Evolutionary conservation across 1,139 yeast genomes (phyloP), one percentile per base, ranked within the genome.

Genomic region (Pichia sp.): DNA sequence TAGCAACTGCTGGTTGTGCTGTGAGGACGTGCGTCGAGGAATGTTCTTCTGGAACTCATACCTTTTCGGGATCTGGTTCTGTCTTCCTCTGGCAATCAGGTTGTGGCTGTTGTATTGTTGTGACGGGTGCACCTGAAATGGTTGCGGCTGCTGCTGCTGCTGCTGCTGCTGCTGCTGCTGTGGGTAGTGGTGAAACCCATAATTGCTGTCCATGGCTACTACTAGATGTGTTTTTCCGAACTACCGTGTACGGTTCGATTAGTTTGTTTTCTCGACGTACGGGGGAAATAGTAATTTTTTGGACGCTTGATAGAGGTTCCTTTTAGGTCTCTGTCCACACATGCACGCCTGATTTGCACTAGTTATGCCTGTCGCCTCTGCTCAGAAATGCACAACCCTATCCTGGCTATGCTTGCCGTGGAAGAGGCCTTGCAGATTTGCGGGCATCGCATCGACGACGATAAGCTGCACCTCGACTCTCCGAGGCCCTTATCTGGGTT

Each of bases 21-120:
- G 48, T n/a, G 58, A 38, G 41, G 60, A 53, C 49, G 57, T 47
- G 12, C 46, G 43, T 30, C 50, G 46, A 4, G 56, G 56, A 12
- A 61, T 63, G 47, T 63, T 63, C 40, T 59, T 62, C 42, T 60
- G 62, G 31, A 60, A 61, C 46, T 65, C 67, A 45, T 64, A 64
- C 38, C 69, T 54, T 52, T 62, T 59, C 6, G 67, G 65, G 1
- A 63, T 51, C 44, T 65, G 67, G 48, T 55, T 59, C 36, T 61
- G 65, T 24, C 69, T 46, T 5, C 69, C 69, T 10, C 69, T 10
- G 3, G n/a, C 16, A 14, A 36, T 12, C 10, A 12, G 40, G 16
- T 16, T 36, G 40, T 14, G 40, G 16, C n/a, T 36, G 16, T 14
- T 36, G 16, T 36, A 14, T 14, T 36, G 40, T 6, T 36, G 40